Conservation (phyloP, 2,329 filamentous ascomycete species). For the Arthroderma uncinatum region DNA sequence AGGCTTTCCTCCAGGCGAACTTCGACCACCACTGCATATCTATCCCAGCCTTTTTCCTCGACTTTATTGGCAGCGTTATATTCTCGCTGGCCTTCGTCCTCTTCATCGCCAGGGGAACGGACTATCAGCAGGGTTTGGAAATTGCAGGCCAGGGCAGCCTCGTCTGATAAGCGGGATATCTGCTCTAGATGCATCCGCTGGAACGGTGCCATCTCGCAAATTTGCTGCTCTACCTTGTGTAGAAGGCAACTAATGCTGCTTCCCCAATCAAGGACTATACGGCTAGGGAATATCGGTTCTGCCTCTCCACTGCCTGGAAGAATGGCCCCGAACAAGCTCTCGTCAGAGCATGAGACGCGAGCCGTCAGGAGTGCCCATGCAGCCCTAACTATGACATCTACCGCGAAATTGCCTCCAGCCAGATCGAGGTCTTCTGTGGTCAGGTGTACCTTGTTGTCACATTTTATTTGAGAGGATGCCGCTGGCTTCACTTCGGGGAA, state of each 20-base stretch:
- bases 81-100: neutral
- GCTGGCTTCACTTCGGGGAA: neutral
- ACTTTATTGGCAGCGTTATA: neutral
- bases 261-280: conserved; percentile 21
- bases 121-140: conserved; percentile 22
- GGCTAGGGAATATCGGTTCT: conserved; percentile 27
- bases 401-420: neutral
- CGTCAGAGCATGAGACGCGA: conserved; percentile 20
- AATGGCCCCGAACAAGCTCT: conserved; percentile 35
- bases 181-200: conserved; percentile 39
- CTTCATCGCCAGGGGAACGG: neutral
- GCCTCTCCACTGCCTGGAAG: conserved; percentile 23
- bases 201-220: conserved; percentile 45
- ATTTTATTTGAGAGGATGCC: neutral
- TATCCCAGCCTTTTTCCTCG: neutral
- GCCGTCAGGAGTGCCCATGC: conserved; percentile 12
- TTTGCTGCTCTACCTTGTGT: conserved; percentile 42
- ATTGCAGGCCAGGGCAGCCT: conserved; percentile 29
- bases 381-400: conserved; percentile 1
- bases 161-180: conserved; percentile 42
- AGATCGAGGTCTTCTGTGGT: neutral
- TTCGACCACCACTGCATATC: neutral
- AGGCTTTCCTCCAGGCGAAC: neutral
- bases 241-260: conserved; percentile 21
- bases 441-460: neutral